Evolutionary conservation across 305 asterid genomes (phyloP).

Genomic region (Caryopteris hybrid): DNA sequence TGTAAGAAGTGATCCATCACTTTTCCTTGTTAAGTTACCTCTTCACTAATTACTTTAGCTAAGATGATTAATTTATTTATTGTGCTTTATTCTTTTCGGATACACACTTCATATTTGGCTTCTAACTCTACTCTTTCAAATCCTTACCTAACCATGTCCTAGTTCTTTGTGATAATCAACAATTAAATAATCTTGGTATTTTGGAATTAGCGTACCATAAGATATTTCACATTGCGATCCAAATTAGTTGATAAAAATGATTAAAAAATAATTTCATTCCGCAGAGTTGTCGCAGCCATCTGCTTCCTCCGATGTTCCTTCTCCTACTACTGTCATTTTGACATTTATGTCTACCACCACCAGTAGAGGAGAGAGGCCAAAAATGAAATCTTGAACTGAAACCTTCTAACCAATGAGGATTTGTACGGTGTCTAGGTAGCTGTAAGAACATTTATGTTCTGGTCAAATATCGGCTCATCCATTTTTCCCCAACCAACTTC

Average conservation of each 20-base stretch:
- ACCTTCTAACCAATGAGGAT: conserved; percentile 4
- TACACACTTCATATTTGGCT: background rate
- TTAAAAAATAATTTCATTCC: background rate
- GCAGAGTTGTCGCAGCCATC: conserved; percentile 10
- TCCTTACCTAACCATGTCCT: background rate
- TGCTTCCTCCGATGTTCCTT: conserved; percentile 16
- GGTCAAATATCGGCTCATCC: conserved; percentile 17
- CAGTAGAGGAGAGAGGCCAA: background rate
- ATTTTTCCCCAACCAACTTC: background rate
- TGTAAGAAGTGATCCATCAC: too few relatives aligned
- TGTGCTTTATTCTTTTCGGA: background rate
- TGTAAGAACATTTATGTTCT: conserved; percentile 1
- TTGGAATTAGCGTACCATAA: background rate
- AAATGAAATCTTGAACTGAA: background rate
- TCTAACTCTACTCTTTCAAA: background rate
- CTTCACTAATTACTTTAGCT: background rate
- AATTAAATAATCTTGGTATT: background rate
- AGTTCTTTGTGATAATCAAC: background rate
- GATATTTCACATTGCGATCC: background rate
- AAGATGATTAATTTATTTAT: too few relatives aligned
- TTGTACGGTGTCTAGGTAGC: background rate
- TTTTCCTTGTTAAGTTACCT: background rate
- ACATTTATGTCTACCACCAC: background rate
- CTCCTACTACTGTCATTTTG: background rate
- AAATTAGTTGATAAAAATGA: background rate